Evolutionary conservation across 2,329 filamentous ascomycete species (phyloP), one percentile per base, ranked within the genome.

Genomic region (Microthyrium microscopicum): DNA sequence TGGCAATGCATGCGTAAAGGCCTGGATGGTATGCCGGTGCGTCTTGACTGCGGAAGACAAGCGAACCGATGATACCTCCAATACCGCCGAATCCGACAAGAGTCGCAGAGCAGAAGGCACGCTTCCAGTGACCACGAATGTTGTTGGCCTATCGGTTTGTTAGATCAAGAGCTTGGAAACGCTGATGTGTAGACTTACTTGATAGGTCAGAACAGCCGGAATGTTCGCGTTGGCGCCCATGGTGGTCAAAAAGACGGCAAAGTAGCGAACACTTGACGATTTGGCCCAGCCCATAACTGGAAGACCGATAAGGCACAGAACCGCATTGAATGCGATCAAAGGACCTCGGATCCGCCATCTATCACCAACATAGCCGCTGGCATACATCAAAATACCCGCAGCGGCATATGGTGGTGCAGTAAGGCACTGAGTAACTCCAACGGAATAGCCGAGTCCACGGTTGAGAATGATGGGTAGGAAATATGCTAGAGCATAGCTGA

Each of bases 91-190:
- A 72, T 1, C 75, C 77, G 3, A 89, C 77, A 3, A 87, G 65
- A 0, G 74, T 77, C 3, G 81, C 78, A 38, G 72, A 79, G 50
- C 72, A 77, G 44, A 89, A 75, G 1, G 81, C 81, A 31, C 83
- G 71, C 59, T 87, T 91, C 80, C 81, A 91, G 57, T 89, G 81
- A 0, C 81, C 82, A 33, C 79, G 73, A 47, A 91, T 77, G 54
- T 91, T 91, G 57, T 87, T 89, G 27, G 80, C 76, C 8, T 9
- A 7, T 17, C 8, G 12, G 9, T 9, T 8, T 7, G 7, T 29
- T 15, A 29, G 7, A 29, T 7, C 8, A 29, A 15, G 7, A 7
- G 8, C 13, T 29, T 8, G 15, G 7, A 7, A 29, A 7, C 11
- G n/a, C n/a, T n/a, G n/a, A n/a, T n/a, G 15, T 29, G 9, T 17